phyloP scores from a whole-genome alignment of 805 yeast species.

The Kluyveromyces lactis region DNA sequence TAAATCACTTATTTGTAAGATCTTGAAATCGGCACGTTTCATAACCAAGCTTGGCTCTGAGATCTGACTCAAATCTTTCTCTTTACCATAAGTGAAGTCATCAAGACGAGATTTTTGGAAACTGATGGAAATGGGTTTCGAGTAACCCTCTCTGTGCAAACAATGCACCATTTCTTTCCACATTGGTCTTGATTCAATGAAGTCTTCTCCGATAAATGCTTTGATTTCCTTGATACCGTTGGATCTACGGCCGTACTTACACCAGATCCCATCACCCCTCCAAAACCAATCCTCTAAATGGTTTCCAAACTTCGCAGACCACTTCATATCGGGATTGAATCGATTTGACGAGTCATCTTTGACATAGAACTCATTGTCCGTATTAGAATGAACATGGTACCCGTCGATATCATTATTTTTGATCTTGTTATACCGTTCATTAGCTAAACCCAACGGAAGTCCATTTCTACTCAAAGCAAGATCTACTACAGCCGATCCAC shows the following conservation, averaged over 20 bases:
- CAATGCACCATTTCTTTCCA: conserved; percentile 36
- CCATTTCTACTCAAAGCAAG: conserved; percentile 1
- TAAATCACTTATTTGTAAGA: conserved; percentile 59
- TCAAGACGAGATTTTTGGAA: background rate
- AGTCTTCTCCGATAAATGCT: conserved; percentile 45
- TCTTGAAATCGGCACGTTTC: conserved; percentile 42
- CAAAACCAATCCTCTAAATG: conserved; percentile 35
- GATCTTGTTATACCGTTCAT: conserved; percentile 5
- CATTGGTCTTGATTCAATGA: conserved; percentile 50
- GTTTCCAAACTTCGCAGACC: background rate
- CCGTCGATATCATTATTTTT: conserved; percentile 28
- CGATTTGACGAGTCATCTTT: no score
- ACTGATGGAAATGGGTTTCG: conserved; percentile 5
- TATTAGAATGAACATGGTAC: conserved; percentile 19
- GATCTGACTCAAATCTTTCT: background rate
- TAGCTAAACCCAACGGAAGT: conserved; percentile 1
- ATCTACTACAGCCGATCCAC: background rate
- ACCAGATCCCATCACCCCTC: conserved; percentile 48
- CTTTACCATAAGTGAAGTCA: background rate
- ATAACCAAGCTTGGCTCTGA: conserved; percentile 13
- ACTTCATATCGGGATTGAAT: background rate
- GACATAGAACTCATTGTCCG: background rate
- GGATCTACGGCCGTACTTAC: conserved; percentile 30
- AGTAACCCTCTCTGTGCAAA: conserved; percentile 3
- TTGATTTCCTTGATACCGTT: conserved; percentile 40